Evolutionary conservation across 2,329 filamentous ascomycete species (phyloP).

Genomic region (Aspergillus pseudonomiae): DNA sequence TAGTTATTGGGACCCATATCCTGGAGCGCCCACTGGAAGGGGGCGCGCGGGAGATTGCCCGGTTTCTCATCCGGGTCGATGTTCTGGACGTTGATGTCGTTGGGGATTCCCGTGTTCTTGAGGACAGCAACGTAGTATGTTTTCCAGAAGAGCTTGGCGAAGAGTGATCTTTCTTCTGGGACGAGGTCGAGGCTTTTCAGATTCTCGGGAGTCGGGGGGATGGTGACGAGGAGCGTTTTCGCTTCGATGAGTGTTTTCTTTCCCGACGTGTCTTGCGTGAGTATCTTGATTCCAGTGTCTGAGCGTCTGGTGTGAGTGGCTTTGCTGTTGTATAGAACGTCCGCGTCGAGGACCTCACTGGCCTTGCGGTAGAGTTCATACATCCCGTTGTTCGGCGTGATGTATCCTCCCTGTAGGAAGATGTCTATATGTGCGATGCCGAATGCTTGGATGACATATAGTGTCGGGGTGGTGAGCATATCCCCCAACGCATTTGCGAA

Average conservation of each 20-base stretch:
- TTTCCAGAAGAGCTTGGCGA: constrained; percentile 41
- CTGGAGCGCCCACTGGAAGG: constrained; percentile 17
- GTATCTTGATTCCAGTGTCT: constrained; percentile 25
- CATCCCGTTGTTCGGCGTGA: constrained; percentile 21
- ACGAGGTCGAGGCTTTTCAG: constrained; percentile 43
- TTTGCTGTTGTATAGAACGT: constrained; percentile 30
- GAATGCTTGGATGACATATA: constrained; percentile 17
- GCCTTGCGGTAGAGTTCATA: constrained; percentile 28
- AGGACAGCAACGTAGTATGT: constrained; percentile 46
- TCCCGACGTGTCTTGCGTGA: constrained; percentile 29
- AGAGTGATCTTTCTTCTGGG: constrained; percentile 37
- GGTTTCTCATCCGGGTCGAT: constrained; percentile 25
- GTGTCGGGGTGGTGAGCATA: constrained; percentile 14
- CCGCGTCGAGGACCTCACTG: constrained; percentile 21
- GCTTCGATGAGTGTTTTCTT: constrained; percentile 35
- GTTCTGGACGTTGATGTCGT: constrained; percentile 28
- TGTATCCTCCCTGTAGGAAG: constrained; percentile 17
- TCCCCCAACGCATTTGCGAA: constrained; percentile 20
- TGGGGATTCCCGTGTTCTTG: constrained; percentile 42
- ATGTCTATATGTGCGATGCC: constrained; percentile 22
- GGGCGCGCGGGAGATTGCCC: constrained; percentile 30
- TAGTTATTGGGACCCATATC: constrained; percentile 16
- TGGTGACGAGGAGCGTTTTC: constrained; percentile 41
- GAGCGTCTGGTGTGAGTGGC: constrained; percentile 25
- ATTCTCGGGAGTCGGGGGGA: constrained; percentile 40